Conservation (phyloP, 2,329 filamentous ascomycete species). For the Macrophomina pseudophaseolina region DNA sequence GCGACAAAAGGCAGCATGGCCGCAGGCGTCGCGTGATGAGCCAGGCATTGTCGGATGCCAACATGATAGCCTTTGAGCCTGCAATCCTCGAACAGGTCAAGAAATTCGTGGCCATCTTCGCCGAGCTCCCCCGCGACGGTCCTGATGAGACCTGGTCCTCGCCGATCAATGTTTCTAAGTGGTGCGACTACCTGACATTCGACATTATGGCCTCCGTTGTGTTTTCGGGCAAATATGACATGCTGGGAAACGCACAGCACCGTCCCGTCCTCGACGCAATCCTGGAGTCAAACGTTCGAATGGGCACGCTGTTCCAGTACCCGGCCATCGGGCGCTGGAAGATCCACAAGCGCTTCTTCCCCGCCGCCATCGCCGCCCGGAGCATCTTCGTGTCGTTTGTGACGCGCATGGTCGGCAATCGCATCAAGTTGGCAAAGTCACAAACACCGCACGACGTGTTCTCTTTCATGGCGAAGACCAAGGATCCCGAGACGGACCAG, state of each 20-base stretch:
- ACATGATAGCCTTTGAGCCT: slow-evolving; percentile 41
- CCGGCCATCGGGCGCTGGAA: slow-evolving; percentile 14
- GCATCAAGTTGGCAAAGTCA: slow-evolving; percentile 4
- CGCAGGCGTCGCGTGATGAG: slow-evolving; percentile 53
- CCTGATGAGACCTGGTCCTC: slow-evolving; percentile 4
- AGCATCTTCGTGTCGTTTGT: slow-evolving; percentile 19
- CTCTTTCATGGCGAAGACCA: slow-evolving; percentile 53
- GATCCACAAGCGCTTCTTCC: slow-evolving; percentile 16
- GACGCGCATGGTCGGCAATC: slow-evolving; percentile 14
- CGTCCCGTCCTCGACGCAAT: slow-evolving; percentile 51
- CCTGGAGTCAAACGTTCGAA: slow-evolving; percentile 34
- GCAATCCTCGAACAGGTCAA: slow-evolving; percentile 15
- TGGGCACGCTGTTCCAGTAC: slow-evolving; percentile 18
- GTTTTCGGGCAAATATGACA: slow-evolving; percentile 52
- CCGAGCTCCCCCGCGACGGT: slow-evolving; percentile 9
- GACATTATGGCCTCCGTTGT: slow-evolving; percentile 59
- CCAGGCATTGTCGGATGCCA: slow-evolving; percentile 53
- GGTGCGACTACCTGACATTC: slow-evolving; percentile 45
- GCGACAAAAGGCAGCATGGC: slow-evolving; percentile 53
- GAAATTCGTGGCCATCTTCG: slow-evolving; percentile 10
- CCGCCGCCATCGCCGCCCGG: slow-evolving; percentile 13
- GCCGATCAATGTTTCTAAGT: slow-evolving; percentile 3
- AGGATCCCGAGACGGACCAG: slow-evolving; percentile 52
- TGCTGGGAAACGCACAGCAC: slow-evolving; percentile 49
- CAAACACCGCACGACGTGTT: slow-evolving; percentile 49